Conservation (phyloP, 2,329 filamentous ascomycete species). For the Pyrenophora tritici-repentis region DNA sequence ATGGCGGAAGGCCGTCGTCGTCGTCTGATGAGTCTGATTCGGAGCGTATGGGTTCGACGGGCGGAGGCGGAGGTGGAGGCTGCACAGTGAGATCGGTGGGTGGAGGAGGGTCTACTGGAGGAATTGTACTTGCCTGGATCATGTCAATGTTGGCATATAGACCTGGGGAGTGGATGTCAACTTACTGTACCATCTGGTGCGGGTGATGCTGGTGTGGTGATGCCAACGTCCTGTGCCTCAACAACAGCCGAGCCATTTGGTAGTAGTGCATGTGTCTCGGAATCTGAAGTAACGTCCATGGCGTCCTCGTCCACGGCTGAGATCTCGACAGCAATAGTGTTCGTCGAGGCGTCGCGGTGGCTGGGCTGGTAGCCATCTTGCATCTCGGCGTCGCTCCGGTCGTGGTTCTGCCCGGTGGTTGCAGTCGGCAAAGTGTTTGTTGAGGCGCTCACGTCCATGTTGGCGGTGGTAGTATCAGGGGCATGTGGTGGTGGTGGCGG, state of each 20-base stretch:
- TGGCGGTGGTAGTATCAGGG: conserved; percentile 11
- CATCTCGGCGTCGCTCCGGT: conserved; percentile 46
- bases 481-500: conserved; percentile 30
- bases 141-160: neutral
- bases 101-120: conserved; percentile 29
- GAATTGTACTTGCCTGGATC: conserved; percentile 15
- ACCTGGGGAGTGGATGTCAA: neutral
- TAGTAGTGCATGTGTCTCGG: conserved; percentile 28
- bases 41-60: conserved; percentile 34
- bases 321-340: conserved; percentile 35
- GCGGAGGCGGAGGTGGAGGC: conserved; percentile 41
- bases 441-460: conserved; percentile 45
- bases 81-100: conserved; percentile 29
- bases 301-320: conserved; percentile 42
- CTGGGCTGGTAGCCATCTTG: conserved; percentile 29
- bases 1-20: conserved; percentile 49
- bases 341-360: conserved; percentile 15
- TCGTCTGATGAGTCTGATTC: conserved; percentile 44
- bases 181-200: conserved; percentile 25
- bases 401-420: conserved; percentile 42
- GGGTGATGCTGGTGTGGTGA: conserved; percentile 22
- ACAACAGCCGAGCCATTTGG: conserved; percentile 30
- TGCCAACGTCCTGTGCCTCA: conserved; percentile 16
- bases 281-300: conserved; percentile 49
- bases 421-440: conserved; percentile 37